Percentiles rank a stretch among this genome's conserved stretches.
phyloP scores from a whole-genome alignment of 805 yeast species.

The Yarrowia bubula region DNA sequence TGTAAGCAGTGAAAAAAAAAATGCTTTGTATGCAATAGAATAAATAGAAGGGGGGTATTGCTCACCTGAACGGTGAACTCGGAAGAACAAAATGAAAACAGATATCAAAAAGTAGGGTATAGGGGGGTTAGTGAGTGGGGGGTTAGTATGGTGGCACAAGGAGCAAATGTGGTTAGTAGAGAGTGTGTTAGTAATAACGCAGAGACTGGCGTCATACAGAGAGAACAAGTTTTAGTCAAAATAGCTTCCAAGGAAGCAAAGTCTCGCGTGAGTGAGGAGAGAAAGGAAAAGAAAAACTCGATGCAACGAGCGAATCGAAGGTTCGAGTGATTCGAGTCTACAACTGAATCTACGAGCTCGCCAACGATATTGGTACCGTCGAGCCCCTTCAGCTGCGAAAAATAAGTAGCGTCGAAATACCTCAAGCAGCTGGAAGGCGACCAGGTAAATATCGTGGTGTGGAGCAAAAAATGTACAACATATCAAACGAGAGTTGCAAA shows the following conservation, averaged over 20 bases:
- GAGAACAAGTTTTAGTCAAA: neutral
- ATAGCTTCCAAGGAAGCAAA: neutral
- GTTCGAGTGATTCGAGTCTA: neutral
- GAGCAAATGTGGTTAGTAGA: neutral
- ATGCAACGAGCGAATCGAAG: neutral
- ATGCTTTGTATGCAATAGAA: constrained; percentile 7
- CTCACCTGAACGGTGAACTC: too few relatives aligned
- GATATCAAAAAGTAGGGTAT: neutral
- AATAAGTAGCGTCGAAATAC: neutral
- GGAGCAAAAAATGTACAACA: neutral
- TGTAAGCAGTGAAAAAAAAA: neutral
- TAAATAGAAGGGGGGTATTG: neutral
- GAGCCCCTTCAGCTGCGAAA: neutral
- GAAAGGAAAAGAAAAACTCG: constrained; percentile 5
- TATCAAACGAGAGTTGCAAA: constrained; percentile 6
- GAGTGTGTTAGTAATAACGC: neutral
- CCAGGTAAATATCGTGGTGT: neutral
- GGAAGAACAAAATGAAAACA: neutral
- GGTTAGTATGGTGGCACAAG: neutral
- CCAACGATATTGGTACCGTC: neutral
- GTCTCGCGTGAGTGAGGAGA: neutral
- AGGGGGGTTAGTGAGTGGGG: neutral
- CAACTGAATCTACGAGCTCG: constrained; percentile 15
- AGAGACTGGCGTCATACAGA: neutral
- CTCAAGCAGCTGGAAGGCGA: neutral